Percentiles rank a stretch among this genome's conserved stretches.
phyloP scores from a whole-genome alignment of 768 basidiomycete species.

The Boletus reticulatus region DNA sequence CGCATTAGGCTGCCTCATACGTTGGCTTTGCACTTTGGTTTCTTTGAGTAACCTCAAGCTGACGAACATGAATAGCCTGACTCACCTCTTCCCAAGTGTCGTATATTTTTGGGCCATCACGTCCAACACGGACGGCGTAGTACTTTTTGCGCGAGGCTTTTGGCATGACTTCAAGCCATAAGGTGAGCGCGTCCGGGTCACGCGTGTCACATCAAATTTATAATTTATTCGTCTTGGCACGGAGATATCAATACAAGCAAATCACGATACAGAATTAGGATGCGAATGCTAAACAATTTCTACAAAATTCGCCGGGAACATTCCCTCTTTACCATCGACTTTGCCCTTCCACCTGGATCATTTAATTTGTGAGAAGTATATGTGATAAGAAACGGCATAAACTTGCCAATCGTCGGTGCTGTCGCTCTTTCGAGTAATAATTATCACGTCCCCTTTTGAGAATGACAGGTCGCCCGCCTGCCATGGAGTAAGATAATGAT shows the following conservation, averaged over 20 bases:
- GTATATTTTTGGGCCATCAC: constrained; percentile 58
- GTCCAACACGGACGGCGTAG: constrained; percentile 61
- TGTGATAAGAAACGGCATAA: background rate
- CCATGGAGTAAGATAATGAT: constrained; percentile 4
- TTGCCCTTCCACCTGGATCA: constrained; percentile 74
- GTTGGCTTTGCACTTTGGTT: constrained; percentile 45
- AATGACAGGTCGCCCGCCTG: constrained; percentile 79
- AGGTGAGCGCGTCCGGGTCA: no score
- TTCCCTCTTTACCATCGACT: constrained; percentile 53
- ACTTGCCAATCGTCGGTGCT: constrained; percentile 73
- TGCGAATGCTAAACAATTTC: constrained; percentile 45
- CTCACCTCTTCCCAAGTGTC: constrained; percentile 59
- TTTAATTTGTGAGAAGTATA: background rate
- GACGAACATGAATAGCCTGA: background rate
- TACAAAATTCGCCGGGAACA: constrained; percentile 86
- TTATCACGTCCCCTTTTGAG: constrained; percentile 71
- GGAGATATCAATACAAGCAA: background rate
- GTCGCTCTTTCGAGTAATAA: constrained; percentile 63
- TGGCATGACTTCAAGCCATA: constrained; percentile 23
- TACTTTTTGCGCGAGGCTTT: constrained; percentile 41
- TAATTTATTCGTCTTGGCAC: no score
- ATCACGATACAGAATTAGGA: background rate
- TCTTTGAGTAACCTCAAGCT: background rate
- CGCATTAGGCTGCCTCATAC: constrained; percentile 24
- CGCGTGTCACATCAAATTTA: no score